Evolutionary conservation across 2,329 filamentous ascomycete genomes (phyloP).

Genomic region (Claviceps sp.): DNA sequence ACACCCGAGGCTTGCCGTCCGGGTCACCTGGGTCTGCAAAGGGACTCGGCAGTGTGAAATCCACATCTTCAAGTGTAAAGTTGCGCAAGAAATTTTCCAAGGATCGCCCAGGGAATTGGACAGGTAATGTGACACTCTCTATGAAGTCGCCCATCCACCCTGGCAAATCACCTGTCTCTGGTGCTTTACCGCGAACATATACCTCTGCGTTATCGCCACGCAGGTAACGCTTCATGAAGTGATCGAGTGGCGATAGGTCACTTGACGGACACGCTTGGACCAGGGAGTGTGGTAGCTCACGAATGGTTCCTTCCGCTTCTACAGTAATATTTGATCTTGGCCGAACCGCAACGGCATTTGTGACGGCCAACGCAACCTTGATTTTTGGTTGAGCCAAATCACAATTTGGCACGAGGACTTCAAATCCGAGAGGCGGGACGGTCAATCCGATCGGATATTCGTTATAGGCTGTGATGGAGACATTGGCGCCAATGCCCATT

Average conservation of each 20-base stretch:
- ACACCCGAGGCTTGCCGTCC: slow-evolving; percentile 63
- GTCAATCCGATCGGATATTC: slow-evolving; percentile 64
- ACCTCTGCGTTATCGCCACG: slow-evolving; percentile 66
- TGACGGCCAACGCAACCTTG: slow-evolving; percentile 62
- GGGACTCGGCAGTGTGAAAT: slow-evolving; percentile 74
- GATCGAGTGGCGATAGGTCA: slow-evolving; percentile 70
- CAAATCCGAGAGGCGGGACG: slow-evolving; percentile 70
- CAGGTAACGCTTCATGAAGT: slow-evolving; percentile 68
- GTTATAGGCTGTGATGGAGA: slow-evolving; percentile 60
- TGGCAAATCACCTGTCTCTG: slow-evolving; percentile 55
- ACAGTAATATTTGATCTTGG: slow-evolving; percentile 56
- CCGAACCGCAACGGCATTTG: slow-evolving; percentile 50
- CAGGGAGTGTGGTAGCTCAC: slow-evolving; percentile 59
- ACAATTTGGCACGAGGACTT: slow-evolving; percentile 77
- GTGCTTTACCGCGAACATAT: slow-evolving; percentile 67
- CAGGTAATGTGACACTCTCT: slow-evolving; percentile 66
- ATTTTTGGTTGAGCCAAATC: slow-evolving; percentile 58
- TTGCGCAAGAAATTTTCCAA: slow-evolving; percentile 77
- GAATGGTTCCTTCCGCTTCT: slow-evolving; percentile 58
- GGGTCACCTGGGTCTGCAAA: slow-evolving; percentile 63
- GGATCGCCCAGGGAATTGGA: slow-evolving; percentile 70
- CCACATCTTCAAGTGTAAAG: slow-evolving; percentile 73
- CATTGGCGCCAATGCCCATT: slow-evolving; percentile 66
- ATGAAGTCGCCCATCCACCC: slow-evolving; percentile 73
- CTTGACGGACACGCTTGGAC: slow-evolving; percentile 63